Percentiles rank a stretch among this genome's conserved stretches.
Conservation (phyloP, 2,329 filamentous ascomycete genomes). For the Trichothecium roseum region DNA sequence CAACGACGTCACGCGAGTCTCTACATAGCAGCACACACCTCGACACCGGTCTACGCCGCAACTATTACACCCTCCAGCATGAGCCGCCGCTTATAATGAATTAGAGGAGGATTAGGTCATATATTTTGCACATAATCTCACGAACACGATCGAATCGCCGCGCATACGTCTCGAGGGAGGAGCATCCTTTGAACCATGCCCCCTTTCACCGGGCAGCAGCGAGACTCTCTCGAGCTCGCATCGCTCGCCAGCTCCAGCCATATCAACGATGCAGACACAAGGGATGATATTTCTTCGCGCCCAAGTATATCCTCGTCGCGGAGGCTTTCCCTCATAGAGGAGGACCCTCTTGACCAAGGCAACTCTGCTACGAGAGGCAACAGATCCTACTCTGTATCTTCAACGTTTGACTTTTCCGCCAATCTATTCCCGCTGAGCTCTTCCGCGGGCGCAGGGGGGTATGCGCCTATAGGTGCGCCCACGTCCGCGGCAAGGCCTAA, state of each 20-base stretch:
- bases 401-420: constrained; percentile 89
- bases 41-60: too few relatives aligned
- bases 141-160: too few relatives aligned
- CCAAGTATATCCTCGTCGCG: constrained; percentile 91
- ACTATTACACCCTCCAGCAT: too few relatives aligned
- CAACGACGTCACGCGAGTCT: too few relatives aligned
- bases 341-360: constrained; percentile 60
- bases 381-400: constrained; percentile 81
- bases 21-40: too few relatives aligned
- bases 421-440: constrained; percentile 89
- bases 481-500: constrained; percentile 38
- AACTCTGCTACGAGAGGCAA: constrained; percentile 35
- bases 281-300: constrained; percentile 58
- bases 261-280: constrained; percentile 39
- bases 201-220: constrained; percentile 32
- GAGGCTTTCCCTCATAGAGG: constrained; percentile 70
- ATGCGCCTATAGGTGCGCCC: constrained; percentile 76
- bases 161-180: too few relatives aligned
- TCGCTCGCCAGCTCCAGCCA: constrained; percentile 78
- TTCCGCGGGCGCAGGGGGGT: constrained; percentile 58
- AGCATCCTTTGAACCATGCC: background rate
- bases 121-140: background rate
- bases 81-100: too few relatives aligned
- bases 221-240: constrained; percentile 93
- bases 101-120: too few relatives aligned